phyloP scores from a whole-genome alignment of 345 rosid genomes.

The Turnera subulata region DNA sequence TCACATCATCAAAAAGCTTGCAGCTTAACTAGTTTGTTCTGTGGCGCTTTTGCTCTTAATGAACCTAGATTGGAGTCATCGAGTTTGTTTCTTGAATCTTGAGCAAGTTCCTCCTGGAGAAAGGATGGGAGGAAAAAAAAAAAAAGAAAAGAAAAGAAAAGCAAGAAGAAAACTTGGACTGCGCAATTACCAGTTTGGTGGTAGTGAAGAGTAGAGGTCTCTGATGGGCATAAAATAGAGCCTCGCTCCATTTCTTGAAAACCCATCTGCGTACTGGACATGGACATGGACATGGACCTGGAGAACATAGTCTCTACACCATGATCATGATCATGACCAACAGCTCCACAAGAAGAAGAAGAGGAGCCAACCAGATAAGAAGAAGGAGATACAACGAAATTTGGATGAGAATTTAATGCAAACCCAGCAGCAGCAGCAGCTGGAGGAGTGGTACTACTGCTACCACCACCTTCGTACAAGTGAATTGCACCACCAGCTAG shows the following conservation, averaged over 20 bases:
- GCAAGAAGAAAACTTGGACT: constrained; percentile 14
- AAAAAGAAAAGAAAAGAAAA: neutral
- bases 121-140: neutral
- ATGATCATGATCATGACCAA: constrained; percentile 25
- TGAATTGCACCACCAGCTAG: constrained; percentile 34
- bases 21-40: neutral
- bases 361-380: constrained; percentile 35
- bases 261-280: constrained; percentile 45
- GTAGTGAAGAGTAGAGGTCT: constrained; percentile 51
- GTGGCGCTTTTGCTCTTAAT: neutral
- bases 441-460: constrained; percentile 30
- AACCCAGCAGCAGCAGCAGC: neutral
- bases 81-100: too few species aligned
- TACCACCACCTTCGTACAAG: constrained; percentile 23
- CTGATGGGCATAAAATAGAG: constrained; percentile 54
- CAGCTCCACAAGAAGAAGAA: constrained; percentile 51
- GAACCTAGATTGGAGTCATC: neutral
- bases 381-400: constrained; percentile 34
- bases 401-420: constrained; percentile 9
- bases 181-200: constrained; percentile 62
- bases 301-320: constrained; percentile 47
- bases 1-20: constrained; percentile 18
- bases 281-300: constrained; percentile 29
- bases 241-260: constrained; percentile 52
- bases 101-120: neutral